phyloP scores from a whole-genome alignment of 176 grass and related monocot species.

The Echinochloa phyllopogon region DNA sequence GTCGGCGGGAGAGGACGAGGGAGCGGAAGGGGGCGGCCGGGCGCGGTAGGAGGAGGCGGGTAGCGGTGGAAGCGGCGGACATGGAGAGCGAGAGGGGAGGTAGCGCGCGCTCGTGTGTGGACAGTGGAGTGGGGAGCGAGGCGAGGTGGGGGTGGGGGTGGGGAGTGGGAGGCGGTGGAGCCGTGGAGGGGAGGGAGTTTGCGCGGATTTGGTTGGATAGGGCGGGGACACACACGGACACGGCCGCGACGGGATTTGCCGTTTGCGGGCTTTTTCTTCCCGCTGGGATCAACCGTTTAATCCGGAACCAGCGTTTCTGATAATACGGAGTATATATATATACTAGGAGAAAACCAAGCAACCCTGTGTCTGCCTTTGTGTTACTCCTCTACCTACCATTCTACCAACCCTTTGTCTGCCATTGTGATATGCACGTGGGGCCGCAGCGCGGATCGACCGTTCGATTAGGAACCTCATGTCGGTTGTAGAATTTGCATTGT shows the following conservation, averaged over 20 bases:
- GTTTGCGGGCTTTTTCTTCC: too few relatives aligned
- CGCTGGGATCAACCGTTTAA: too few relatives aligned
- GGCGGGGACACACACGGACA: background rate
- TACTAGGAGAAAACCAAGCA: too few relatives aligned
- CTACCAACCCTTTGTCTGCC: too few relatives aligned
- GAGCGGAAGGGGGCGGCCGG: conserved; percentile 31
- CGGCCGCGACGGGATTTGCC: background rate
- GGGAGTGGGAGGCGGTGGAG: conserved; percentile 41
- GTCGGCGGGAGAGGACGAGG: conserved; percentile 32
- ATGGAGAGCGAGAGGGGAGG: conserved; percentile 38
- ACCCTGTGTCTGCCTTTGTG: too few relatives aligned
- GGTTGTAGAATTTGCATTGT: too few relatives aligned
- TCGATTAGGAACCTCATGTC: too few relatives aligned
- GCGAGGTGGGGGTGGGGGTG: conserved; percentile 15
- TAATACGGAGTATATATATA: too few relatives aligned
- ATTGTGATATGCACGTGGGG: too few relatives aligned
- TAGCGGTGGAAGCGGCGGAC: conserved; percentile 47
- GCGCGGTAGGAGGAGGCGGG: conserved; percentile 28
- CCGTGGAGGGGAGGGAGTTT: conserved; percentile 27
- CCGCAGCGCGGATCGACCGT: too few relatives aligned
- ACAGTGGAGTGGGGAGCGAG: conserved; percentile 10
- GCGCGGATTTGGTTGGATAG: conserved; percentile 61
- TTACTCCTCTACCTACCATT: too few relatives aligned
- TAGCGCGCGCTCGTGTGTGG: conserved; percentile 25
- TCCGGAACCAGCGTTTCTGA: too few relatives aligned